Percentiles rank a stretch among this genome's conserved stretches.
phyloP scores from a whole-genome alignment of 2,329 filamentous ascomycete species.

The Byssoonygena ceratinophila region DNA sequence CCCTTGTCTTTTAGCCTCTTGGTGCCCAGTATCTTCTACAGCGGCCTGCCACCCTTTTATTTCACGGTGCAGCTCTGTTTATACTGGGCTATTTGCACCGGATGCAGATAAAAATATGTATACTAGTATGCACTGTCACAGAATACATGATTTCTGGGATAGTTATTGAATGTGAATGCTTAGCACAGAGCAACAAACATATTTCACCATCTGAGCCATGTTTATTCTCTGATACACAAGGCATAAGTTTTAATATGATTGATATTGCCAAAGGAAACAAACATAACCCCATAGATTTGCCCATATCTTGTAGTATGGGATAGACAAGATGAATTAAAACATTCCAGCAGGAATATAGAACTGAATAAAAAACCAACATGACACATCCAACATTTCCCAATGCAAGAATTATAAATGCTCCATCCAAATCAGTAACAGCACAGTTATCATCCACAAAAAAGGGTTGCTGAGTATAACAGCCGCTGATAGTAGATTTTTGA shows the following conservation, averaged over 20 bases:
- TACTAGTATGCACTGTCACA: background rate
- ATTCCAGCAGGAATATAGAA: background rate
- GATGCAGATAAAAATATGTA: conserved; percentile 5
- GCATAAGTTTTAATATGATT: no score
- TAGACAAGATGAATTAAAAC: background rate
- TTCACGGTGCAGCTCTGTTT: background rate
- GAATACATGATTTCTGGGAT: background rate
- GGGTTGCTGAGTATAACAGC: background rate
- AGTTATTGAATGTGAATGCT: background rate
- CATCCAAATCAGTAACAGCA: background rate
- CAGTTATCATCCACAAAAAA: background rate
- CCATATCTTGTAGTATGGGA: no score
- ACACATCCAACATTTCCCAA: background rate
- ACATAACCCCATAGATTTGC: no score
- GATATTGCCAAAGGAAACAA: no score
- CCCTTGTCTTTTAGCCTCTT: background rate
- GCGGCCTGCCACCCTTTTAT: background rate
- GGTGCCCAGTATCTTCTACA: background rate
- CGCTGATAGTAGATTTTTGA: background rate
- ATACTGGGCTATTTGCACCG: background rate
- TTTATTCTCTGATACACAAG: no score
- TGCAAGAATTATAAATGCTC: background rate
- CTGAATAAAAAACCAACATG: background rate
- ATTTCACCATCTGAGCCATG: background rate
- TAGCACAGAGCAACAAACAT: background rate